Evolutionary conservation across 1,139 yeast genomes (phyloP).

Genomic region (Citeromyces hawaiiensis): DNA sequence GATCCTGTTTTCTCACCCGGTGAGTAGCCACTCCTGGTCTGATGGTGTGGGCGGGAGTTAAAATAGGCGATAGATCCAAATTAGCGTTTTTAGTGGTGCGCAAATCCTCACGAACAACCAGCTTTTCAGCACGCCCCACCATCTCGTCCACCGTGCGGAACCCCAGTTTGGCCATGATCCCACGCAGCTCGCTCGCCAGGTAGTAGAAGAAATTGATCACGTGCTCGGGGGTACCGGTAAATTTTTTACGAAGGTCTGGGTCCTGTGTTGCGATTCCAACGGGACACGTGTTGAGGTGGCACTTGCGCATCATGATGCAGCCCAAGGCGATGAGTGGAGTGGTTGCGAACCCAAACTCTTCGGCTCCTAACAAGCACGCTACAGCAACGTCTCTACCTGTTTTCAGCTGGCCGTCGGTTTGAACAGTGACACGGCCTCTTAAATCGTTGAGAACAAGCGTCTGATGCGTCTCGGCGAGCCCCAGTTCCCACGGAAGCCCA

Average conservation of each 20-base stretch:
- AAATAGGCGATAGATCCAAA: conserved; percentile 81
- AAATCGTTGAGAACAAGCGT: conserved; percentile 90
- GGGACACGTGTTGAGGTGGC: conserved; percentile 90
- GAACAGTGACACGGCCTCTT: conserved; percentile 89
- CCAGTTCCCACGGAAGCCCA: conserved; percentile 98
- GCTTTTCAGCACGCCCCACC: conserved; percentile 94
- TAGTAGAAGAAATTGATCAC: conserved; percentile 96
- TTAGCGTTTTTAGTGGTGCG: conserved; percentile 85
- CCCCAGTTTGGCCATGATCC: conserved; percentile 88
- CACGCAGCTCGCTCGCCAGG: conserved; percentile 83
- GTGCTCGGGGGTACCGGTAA: conserved; percentile 95
- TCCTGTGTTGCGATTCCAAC: conserved; percentile 99
- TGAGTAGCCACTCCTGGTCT: conserved; percentile 98
- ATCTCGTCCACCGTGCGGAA: conserved; percentile 93
- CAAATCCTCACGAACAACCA: conserved; percentile 72
- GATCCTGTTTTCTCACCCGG: conserved; percentile 90
- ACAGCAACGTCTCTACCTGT: conserved; percentile 95
- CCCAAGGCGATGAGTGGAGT: conserved; percentile 97
- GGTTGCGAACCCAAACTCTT: conserved; percentile 97
- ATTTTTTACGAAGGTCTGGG: conserved; percentile 84
- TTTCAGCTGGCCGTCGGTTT: conserved; percentile 94
- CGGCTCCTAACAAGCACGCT: conserved; percentile 94
- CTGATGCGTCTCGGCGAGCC: conserved; percentile 96
- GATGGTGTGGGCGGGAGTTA: conserved; percentile 92
- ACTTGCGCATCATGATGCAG: conserved; percentile 90